Evolutionary conservation across 805 yeast species (phyloP), one percentile per base, ranked within the genome.

Genomic region (Saccharomycopsis capsularis): DNA sequence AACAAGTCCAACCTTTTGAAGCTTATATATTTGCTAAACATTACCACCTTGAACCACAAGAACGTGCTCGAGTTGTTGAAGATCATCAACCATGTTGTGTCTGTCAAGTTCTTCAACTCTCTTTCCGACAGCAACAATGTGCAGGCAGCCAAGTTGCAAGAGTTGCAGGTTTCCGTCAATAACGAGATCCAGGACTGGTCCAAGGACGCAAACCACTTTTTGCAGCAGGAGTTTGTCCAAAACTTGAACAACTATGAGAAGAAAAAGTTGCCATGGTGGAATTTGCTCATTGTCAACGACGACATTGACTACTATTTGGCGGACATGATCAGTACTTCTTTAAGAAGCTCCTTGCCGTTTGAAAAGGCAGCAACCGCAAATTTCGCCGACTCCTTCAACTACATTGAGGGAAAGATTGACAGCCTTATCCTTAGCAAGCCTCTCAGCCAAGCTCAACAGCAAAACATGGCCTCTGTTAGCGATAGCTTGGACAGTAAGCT

Each of bases 321-420:
- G 13, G 51, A 46, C 18, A 52, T 52, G 55, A 39, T 50, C n/a
- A 39, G 38, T n/a, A 24, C 16, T 9, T 25, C 53, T 4, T 30
- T 52, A 23, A 36, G 36, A n/a, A 37, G 13, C 29, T 38, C 32
- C 16, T 15, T 13, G 4, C 16, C 21, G 11, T 16, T 23, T 39
- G 42, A 6, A 15, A 15, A 5, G 6, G 13, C 16, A 15, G 13
- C 21, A n/a, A 11, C 16, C 4, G 42, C 32, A 1, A 46, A 32
- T n/a, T 50, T 50, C 23, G 18, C 38, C 21, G 50, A 44, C 16
- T 27, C 24, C 1, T 40, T 49, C 11, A 50, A 35, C 19, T 52
- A 52, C 30, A 38, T 52, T 18, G 51, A 52, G 27, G 55, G 55
- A 3, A 46, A 48, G 23, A 49, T 52, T 37, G 48, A 42, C 11